Base-by-base conservation (phyloP, 2,329 filamentous ascomycete genomes). In the Arthrobotrys megalospora region DNA sequence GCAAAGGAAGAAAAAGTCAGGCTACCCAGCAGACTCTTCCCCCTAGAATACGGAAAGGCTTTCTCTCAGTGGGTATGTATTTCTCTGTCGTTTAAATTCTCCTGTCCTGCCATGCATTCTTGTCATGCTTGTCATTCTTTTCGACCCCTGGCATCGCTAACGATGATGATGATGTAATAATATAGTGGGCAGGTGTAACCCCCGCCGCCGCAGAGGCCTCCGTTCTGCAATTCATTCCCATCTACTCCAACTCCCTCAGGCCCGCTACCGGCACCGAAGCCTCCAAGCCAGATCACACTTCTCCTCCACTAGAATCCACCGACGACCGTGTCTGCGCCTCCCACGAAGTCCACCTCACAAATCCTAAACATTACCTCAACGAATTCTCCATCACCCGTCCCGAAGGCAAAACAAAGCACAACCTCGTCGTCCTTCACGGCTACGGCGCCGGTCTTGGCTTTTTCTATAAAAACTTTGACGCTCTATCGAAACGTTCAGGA, bases 401-500 rank as follows among this genome's bases (percentile, higher is more conserved):
- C 6, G 48, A 72, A n/a, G 28, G 55, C 19, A 71, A 78, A 5
- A 79, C 77, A 16, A 72, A 81, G 45, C 78, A 77, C 67, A 70
- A 98, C 82, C 87, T 99, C 14, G 95, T 99, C 52, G 97, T 99
- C 90, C 86, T 99, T 3, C 96, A 99, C 83, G 96, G 96, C 79
- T 99, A 99, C 84, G 96, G 96, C 55, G 96, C 96, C 1, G 96
- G 96, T 0, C 88, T 99, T 0, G 96, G 95, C 21, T 98, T 99
- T 85, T 99, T 97, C 87, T 99, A 97, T 87, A 95, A 96, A 85
- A 99, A 99, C 84, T 97, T 97, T 78, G 96, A 99, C 84, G 90
- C 91, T 5, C 86, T 99, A 38, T 94, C 91, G 53, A 90, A 94
- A 16, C 86, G 90, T 0, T 87, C 88, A 32, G 94, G 94, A 32